These are phyloP conservation scores for Aspergillus chevalieri DNA, from an alignment of 2,329 filamentous ascomycete species.

Conservation along the genomic window DNA sequence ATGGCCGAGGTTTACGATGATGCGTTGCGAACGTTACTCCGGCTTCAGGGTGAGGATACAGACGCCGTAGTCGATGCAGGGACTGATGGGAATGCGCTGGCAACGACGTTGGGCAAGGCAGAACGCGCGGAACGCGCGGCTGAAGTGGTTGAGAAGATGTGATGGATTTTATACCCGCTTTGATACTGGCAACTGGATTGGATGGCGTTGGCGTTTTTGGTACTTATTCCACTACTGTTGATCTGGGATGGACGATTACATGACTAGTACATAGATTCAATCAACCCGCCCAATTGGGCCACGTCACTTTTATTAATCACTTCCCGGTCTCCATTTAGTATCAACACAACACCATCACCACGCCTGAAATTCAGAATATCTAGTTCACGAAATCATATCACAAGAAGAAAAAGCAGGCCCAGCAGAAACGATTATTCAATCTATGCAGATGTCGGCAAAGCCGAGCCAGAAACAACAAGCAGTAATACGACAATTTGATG, in stretches of 20 bases:
- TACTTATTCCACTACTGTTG: too few relatives aligned
- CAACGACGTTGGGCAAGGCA: slow-evolving; percentile 42
- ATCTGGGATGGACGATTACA: too few relatives aligned
- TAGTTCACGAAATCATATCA: background rate
- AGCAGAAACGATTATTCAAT: background rate
- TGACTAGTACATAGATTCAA: background rate
- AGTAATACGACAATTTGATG: background rate
- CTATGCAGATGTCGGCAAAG: background rate
- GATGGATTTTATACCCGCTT: slow-evolving; percentile 7
- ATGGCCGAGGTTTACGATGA: slow-evolving; percentile 38
- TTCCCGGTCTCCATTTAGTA: background rate
- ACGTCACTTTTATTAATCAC: background rate
- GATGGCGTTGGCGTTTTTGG: background rate
- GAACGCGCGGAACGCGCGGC: slow-evolving; percentile 40
- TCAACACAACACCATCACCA: background rate
- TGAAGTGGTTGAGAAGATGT: slow-evolving; percentile 44
- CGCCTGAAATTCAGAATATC: background rate
- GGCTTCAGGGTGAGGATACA: slow-evolving; percentile 31
- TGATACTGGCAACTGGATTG: background rate
- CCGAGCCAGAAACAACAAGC: background rate
- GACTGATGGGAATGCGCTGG: slow-evolving; percentile 31
- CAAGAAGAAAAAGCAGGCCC: background rate
- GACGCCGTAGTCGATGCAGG: slow-evolving; percentile 17
- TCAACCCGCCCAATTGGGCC: background rate
- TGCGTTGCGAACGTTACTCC: slow-evolving; percentile 32